phyloP scores from a whole-genome alignment of 2,329 filamentous ascomycete genomes.

The Aschersonia sp. region DNA sequence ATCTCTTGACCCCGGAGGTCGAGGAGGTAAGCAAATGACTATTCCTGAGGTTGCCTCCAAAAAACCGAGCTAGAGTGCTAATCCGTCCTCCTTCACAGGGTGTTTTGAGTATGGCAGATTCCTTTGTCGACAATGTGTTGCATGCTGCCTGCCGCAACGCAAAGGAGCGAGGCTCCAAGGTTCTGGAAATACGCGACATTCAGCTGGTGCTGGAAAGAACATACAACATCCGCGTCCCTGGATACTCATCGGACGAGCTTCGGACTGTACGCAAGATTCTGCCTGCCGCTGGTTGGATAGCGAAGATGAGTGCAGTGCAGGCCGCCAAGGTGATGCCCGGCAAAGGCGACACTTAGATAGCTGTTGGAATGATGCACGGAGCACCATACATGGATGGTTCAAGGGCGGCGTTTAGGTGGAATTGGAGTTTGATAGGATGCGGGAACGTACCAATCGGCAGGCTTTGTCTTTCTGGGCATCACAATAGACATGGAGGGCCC shows the following conservation, averaged over 20 bases:
- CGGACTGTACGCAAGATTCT: slow-evolving; percentile 88
- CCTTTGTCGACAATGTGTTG: slow-evolving; percentile 87
- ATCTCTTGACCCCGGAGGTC: slow-evolving; percentile 76
- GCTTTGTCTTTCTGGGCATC: no score
- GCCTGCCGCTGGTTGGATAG: slow-evolving; percentile 77
- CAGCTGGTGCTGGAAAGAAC: slow-evolving; percentile 72
- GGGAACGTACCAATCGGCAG: no score
- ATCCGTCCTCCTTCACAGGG: slow-evolving; percentile 37
- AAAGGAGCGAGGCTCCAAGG: slow-evolving; percentile 81
- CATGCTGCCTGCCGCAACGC: slow-evolving; percentile 78
- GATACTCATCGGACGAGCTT: slow-evolving; percentile 87
- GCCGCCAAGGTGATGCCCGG: slow-evolving; percentile 71
- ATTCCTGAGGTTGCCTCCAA: neutral
- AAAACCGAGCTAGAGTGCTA: slow-evolving; percentile 6
- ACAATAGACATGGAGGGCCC: no score
- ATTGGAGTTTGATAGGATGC: no score
- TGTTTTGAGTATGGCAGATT: slow-evolving; percentile 77
- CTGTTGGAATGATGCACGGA: neutral
- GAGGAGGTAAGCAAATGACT: slow-evolving; percentile 58
- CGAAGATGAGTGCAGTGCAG: slow-evolving; percentile 94
- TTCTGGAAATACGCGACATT: slow-evolving; percentile 77
- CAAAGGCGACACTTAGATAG: slow-evolving; percentile 28
- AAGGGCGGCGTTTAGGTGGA: neutral
- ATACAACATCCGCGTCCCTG: slow-evolving; percentile 85
- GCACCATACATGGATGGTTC: no score